A percentile compares a stretch with the other conserved stretches of the same genome.
phyloP scores from a whole-genome alignment of 2,329 filamentous ascomycete genomes.

The Hirsutella rhossiliensis region DNA sequence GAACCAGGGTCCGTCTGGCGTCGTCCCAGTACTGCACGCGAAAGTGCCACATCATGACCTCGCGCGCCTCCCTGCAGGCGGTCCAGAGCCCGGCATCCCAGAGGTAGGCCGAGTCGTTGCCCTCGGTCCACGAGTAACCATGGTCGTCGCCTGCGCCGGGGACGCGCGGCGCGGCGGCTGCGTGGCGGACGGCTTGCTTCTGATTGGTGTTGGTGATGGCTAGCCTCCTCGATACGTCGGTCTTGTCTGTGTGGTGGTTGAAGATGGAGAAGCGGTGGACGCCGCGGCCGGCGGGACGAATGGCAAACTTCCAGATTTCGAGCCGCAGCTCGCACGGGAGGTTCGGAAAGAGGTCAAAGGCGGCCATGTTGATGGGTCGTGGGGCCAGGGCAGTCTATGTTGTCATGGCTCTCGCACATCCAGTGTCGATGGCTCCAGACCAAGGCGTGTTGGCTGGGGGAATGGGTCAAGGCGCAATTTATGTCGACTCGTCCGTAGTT shows the following conservation, averaged over 20 bases:
- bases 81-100: conserved; percentile 5
- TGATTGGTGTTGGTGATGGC: not conserved
- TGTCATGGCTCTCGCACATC: too few relatives aligned
- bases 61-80: conserved; percentile 1
- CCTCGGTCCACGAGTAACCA: not conserved
- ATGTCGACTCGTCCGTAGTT: too few relatives aligned
- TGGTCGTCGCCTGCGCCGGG: not conserved
- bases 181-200: not conserved
- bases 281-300: not conserved
- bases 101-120: conserved; percentile 4
- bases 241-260: not conserved
- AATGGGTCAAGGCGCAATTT: too few relatives aligned
- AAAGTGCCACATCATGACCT: conserved; percentile 3
- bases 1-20: not conserved
- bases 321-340: conserved; percentile 1
- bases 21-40: not conserved
- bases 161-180: not conserved
- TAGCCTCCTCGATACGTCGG: not conserved
- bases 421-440: too few relatives aligned
- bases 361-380: not conserved
- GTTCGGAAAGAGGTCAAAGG: conserved; percentile 1
- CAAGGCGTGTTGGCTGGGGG: too few relatives aligned
- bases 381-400: not conserved
- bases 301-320: not conserved
- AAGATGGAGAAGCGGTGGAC: not conserved